Evolutionary conservation across 1,139 yeast species (phyloP).

Genomic region (Geotrichum citri-aurantii): DNA sequence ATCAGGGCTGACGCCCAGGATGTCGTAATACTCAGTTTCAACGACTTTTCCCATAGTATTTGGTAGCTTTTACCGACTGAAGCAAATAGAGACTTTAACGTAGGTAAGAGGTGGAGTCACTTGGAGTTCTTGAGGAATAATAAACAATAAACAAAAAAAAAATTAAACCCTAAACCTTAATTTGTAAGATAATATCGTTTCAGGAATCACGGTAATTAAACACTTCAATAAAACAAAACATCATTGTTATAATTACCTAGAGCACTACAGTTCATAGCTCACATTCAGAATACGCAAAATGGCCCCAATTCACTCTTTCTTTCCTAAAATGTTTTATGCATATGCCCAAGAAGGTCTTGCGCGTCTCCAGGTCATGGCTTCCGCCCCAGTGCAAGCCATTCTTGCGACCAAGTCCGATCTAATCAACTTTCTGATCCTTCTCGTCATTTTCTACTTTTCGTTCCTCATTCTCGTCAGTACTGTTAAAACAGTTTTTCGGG

Average conservation of each 20-base stretch:
- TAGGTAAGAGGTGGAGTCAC: not conserved
- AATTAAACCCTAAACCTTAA: not conserved
- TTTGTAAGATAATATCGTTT: not conserved
- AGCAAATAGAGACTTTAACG: not conserved
- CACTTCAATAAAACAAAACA: not conserved
- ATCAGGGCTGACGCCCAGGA: constrained; percentile 57
- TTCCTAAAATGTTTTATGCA: not conserved
- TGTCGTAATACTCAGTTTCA: constrained; percentile 84
- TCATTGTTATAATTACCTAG: not conserved
- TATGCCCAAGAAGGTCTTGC: constrained; percentile 5
- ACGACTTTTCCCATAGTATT: constrained; percentile 59
- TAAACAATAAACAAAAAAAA: not conserved
- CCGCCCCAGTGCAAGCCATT: constrained; percentile 21
- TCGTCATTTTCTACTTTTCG: constrained; percentile 30
- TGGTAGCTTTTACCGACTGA: not conserved
- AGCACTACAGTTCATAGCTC: not conserved
- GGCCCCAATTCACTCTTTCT: constrained; percentile 7
- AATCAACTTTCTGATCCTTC: constrained; percentile 24
- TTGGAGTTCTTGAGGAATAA: too few species aligned
- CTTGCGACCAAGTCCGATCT: constrained; percentile 27
- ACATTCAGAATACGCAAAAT: constrained; percentile 4
- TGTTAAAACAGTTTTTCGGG: constrained; percentile 29
- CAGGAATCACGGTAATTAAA: not conserved
- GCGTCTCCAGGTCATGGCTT: constrained; percentile 15
- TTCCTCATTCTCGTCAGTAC: constrained; percentile 29